Evolutionary conservation across 805 yeast species (phyloP).

Genomic region (Saccharomycopsis fodiens): DNA sequence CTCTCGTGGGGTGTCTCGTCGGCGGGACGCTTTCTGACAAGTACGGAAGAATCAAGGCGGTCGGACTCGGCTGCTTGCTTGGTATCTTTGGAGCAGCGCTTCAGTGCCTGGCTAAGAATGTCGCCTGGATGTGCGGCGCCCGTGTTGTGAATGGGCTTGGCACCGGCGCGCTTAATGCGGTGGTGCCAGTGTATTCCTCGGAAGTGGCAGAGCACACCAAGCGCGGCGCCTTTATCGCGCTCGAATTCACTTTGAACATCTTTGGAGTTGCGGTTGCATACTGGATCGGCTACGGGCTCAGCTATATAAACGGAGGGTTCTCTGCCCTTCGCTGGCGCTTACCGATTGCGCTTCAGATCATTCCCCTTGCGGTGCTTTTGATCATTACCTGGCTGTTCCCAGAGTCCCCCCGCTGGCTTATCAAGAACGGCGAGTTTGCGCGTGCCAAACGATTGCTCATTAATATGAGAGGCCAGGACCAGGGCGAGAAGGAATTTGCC

Average conservation of each 20-base stretch:
- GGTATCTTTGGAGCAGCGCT: slow-evolving; percentile 49
- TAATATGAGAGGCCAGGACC: slow-evolving; percentile 35
- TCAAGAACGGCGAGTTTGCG: slow-evolving; percentile 41
- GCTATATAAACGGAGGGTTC: slow-evolving; percentile 35
- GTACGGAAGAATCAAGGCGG: slow-evolving; percentile 48
- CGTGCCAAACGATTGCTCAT: slow-evolving; percentile 44
- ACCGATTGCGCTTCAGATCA: slow-evolving; percentile 65
- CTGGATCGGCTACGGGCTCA: slow-evolving; percentile 66
- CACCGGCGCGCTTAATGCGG: slow-evolving; percentile 65
- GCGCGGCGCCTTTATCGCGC: slow-evolving; percentile 59
- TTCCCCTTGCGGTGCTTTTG: slow-evolving; percentile 41
- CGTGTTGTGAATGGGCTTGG: slow-evolving; percentile 68
- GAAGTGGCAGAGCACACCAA: slow-evolving; percentile 59
- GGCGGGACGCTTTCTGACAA: slow-evolving; percentile 65
- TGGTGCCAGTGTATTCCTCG: slow-evolving; percentile 74
- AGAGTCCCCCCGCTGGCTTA: slow-evolving; percentile 67
- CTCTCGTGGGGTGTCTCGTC: slow-evolving; percentile 47
- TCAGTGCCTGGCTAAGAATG: slow-evolving; percentile 43
- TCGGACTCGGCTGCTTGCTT: slow-evolving; percentile 50
- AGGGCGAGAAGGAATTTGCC: slow-evolving; percentile 26
- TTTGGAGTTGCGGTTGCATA: slow-evolving; percentile 69
- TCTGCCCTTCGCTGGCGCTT: slow-evolving; percentile 57
- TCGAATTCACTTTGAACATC: slow-evolving; percentile 64
- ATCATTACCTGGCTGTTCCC: slow-evolving; percentile 38
- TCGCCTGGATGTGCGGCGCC: slow-evolving; percentile 67